These are phyloP conservation scores for Sphaerulina vaccinii DNA, from an alignment of 2,329 filamentous ascomycete species.

Conservation along the genomic window DNA sequence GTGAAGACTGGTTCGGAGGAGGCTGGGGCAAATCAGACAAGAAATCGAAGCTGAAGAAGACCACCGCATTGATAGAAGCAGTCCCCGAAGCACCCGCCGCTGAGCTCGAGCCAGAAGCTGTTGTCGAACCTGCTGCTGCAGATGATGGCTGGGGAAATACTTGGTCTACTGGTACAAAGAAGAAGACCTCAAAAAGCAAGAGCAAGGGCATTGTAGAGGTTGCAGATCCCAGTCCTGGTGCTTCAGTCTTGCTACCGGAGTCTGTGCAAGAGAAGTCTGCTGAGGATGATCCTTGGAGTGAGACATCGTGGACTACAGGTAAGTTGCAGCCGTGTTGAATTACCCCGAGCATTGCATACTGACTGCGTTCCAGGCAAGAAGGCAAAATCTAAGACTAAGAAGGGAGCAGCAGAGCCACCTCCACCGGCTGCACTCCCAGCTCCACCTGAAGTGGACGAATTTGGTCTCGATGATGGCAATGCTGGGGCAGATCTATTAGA, in stretches of 20 bases:
- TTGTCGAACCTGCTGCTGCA: conserved; percentile 50
- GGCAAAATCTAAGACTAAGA: conserved; percentile 56
- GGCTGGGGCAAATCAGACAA: conserved; percentile 49
- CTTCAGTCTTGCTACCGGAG: conserved; percentile 46
- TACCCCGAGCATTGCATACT: conserved; percentile 5
- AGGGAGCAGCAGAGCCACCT: conserved; percentile 42
- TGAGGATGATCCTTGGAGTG: conserved; percentile 36
- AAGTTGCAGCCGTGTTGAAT: conserved; percentile 5
- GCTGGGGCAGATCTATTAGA: conserved; percentile 26
- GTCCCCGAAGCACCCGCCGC: conserved; percentile 23
- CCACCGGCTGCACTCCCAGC: conserved; percentile 37
- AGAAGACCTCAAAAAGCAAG: conserved; percentile 52
- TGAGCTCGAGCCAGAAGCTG: conserved; percentile 42
- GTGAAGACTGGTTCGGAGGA: conserved; percentile 57
- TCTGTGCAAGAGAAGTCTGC: conserved; percentile 37
- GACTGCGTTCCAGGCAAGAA: conserved; percentile 48
- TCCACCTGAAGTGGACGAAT: conserved; percentile 29
- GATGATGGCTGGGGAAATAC: conserved; percentile 54
- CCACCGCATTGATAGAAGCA: conserved; percentile 23
- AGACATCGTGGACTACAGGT: conserved; percentile 28
- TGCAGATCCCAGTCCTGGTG: conserved; percentile 32
- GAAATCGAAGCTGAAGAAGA: conserved; percentile 50
- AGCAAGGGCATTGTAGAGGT: conserved; percentile 44
- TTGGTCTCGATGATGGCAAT: conserved; percentile 39
- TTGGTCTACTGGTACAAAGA: conserved; percentile 57